These are phyloP conservation scores for Murraya koenigii DNA, from an alignment of 345 rosid species.

Conservation along the genomic window DNA sequence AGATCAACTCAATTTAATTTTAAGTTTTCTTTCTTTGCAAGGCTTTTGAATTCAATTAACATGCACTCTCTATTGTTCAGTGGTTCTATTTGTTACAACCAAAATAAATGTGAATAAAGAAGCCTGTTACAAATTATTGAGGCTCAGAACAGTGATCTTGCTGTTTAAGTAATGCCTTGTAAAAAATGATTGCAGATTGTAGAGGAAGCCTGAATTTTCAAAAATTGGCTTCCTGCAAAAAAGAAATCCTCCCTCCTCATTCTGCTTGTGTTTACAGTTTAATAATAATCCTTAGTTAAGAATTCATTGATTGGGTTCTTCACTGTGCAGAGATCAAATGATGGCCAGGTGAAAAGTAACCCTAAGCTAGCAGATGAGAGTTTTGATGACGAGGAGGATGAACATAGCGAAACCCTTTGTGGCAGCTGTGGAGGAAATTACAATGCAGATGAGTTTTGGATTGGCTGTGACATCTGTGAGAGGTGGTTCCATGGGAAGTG, in stretches of 20 bases:
- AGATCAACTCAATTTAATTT: neutral
- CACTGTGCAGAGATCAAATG: constrained; percentile 52
- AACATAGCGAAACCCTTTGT: constrained; percentile 68
- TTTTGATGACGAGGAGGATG: constrained; percentile 65
- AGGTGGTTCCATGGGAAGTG: constrained; percentile 88
- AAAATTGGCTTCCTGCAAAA: neutral
- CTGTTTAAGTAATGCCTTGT: neutral
- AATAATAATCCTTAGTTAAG: neutral
- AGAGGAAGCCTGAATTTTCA: neutral
- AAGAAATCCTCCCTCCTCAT: neutral
- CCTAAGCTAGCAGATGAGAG: constrained; percentile 50
- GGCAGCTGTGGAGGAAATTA: constrained; percentile 78
- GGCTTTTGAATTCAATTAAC: neutral
- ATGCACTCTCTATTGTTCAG: neutral
- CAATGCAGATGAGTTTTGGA: constrained; percentile 84
- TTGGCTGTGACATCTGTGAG: constrained; percentile 76
- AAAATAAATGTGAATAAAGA: neutral
- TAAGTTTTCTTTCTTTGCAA: neutral
- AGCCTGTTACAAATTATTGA: neutral
- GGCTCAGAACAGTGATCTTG: neutral
- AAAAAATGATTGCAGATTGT: neutral
- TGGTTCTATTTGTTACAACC: neutral
- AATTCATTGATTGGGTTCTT: constrained; percentile 1
- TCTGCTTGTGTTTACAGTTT: neutral
- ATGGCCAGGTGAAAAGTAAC: constrained; percentile 58